Base-by-base conservation (phyloP, 1,139 yeast genomes). In the Hansenula lynferdii region DNA sequence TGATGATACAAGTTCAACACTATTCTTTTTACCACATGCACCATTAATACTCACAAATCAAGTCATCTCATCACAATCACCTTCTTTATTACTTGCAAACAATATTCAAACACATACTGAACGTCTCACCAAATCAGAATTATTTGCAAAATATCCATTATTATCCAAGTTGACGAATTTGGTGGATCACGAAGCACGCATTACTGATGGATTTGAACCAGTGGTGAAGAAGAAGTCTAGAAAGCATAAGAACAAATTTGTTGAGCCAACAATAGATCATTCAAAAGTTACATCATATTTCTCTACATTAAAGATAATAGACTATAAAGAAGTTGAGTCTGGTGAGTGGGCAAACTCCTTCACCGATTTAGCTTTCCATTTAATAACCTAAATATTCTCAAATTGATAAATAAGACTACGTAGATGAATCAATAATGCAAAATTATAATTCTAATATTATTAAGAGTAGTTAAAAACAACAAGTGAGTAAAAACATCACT, bases 21-120 rank as follows among this genome's bases (percentile, higher is more conserved):
- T 82, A 2, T 77, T 65, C 48, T 85, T 76, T 51, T 66, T 85
- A 40, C 94, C 94, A 0, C 95, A 85, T 60, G 90, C 90, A 0
- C 86, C 89, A 1, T 60, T 82, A 30, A 67, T 63, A 7, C 60
- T 85, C 11, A 77, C 85, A 1, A 75, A 79, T 33, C 31, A 42
- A 1, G 49, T 80, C 1, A 46, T 81, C 5, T 28, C 32, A 4
- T 24, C 35, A 6, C 57, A 60, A 6, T 38, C 53, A 16, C 80
- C 80, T 1, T 42, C 35, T 20, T 56, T 58, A 25, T 47, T 72
- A 34, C 55, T 78, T 22, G 77, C 76, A 3, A 78, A 78, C 45
- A 69, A 77, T 49, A 43, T 76, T 5, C 46, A 68, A 0, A 62
- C 67, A 7, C 82, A 77, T 47, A 75, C 81, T 0, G 80, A 75